Base-by-base conservation (phyloP, 2,329 filamentous ascomycete species). In the Raffaelea deltoideospora region DNA sequence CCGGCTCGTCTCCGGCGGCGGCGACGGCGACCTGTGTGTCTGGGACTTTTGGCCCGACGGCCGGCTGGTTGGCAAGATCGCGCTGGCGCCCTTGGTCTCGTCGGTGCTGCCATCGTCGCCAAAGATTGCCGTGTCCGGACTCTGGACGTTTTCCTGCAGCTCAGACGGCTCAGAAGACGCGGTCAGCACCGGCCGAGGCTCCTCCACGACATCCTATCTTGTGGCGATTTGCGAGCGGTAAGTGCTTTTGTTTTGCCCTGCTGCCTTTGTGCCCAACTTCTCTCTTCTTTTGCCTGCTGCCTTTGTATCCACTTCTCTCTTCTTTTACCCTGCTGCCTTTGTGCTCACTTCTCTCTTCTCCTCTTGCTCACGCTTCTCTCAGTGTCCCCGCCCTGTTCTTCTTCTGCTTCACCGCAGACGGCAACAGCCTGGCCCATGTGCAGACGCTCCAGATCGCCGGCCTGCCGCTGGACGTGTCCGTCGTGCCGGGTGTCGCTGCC, bases 1-100 rank as follows among this genome's bases (percentile, higher is more conserved):
- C n/a, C 47, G 79, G 1, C 66, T 98, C 22, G 59, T 96, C 23
- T 93, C 86, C 6, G 90, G 84, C 10, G 88, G 88, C 34, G 90
- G 88, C 4, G 88, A 96, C 48, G 65, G 78, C 40, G 69, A 78
- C 44, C 51, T 98, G 10, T 73, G 79, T 42, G 61, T 87, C 0
- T 98, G 87, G 87, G 67, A 87, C 43, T 46, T 41, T 23, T 98
- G 88, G 88, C 58, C 60, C 30, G 58, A 56, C 0, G 69, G 67
- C 14, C 56, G 53, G 15, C 51, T 81, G 20, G 50, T 76, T 1
- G 63, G 67, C 19, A 73, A 63, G 47, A 54, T 68, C 3, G 65
- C 70, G 39, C 45, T 85, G 15, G 54, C 68, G 3, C 65, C 70
- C 40, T 45, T 85, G 15, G 55, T 69, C 6, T 49, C 49, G 37